phyloP scores from a whole-genome alignment of 1,284 basidiomycete genomes.

The Ustilago nuda region DNA sequence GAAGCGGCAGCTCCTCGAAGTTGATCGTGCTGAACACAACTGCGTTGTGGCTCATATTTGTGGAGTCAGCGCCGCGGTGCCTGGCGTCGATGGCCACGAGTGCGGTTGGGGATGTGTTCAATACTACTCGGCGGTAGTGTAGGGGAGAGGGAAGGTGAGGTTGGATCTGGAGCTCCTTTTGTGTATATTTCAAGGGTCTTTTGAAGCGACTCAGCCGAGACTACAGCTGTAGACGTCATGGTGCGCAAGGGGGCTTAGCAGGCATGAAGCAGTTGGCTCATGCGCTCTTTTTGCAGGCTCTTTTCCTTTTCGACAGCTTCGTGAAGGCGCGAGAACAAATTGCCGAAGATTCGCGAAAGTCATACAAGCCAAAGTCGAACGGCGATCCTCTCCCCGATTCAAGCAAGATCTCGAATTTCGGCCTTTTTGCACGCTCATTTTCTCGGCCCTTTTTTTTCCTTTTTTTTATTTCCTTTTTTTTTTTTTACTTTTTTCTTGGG shows the following conservation, averaged over 20 bases:
- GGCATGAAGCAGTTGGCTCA: constrained; percentile 2
- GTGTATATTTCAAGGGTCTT: background rate
- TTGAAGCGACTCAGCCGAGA: background rate
- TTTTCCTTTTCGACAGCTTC: constrained; percentile 14
- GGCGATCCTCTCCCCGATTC: constrained; percentile 9
- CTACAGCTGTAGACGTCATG: background rate
- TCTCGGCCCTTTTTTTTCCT: constrained; percentile 18
- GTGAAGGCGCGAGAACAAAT: constrained; percentile 13
- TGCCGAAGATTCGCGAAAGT: constrained; percentile 36
- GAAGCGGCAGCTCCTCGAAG: constrained; percentile 42
- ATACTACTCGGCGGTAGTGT: background rate
- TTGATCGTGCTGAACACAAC: constrained; percentile 27
- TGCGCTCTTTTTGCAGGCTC: background rate
- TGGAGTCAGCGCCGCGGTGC: background rate
- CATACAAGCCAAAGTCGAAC: constrained; percentile 2
- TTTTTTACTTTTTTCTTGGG: constrained; percentile 13
- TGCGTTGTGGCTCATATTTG: constrained; percentile 16
- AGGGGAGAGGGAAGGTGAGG: background rate
- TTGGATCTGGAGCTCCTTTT: background rate
- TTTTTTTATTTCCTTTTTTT: constrained; percentile 7
- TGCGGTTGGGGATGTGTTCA: background rate
- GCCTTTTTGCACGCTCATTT: constrained; percentile 11
- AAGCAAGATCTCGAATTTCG: constrained; percentile 7
- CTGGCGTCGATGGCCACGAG: background rate
- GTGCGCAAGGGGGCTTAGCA: background rate